A percentile compares a stretch with the other conserved stretches of the same genome.
phyloP scores from a whole-genome alignment of 2,329 filamentous ascomycete genomes.

The Claviceps purpurea region DNA sequence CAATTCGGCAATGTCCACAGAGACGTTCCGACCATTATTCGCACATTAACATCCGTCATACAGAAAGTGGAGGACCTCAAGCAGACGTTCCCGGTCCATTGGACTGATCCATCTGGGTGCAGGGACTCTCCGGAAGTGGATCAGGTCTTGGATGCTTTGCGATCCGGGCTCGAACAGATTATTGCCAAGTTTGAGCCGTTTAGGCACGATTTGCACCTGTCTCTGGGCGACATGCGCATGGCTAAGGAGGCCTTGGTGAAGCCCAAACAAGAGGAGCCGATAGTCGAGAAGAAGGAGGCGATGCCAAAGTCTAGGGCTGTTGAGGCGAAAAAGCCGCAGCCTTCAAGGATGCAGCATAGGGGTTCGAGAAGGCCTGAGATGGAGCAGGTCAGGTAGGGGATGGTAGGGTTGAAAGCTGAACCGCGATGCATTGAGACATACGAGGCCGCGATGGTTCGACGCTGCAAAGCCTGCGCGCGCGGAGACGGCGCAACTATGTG shows the following conservation, averaged over 20 bases:
- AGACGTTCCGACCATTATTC: slow-evolving; percentile 62
- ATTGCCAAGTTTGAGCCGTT: slow-evolving; percentile 64
- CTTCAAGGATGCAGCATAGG: slow-evolving; percentile 10
- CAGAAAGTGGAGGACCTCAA: slow-evolving; percentile 57
- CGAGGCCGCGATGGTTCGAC: neutral
- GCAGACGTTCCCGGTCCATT: slow-evolving; percentile 47
- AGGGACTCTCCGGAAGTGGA: slow-evolving; percentile 55
- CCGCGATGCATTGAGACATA: neutral
- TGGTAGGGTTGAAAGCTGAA: neutral
- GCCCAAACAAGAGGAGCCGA: slow-evolving; percentile 5
- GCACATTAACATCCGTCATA: slow-evolving; percentile 56
- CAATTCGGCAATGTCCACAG: slow-evolving; percentile 74
- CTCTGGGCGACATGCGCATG: slow-evolving; percentile 54
- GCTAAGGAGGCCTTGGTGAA: slow-evolving; percentile 51
- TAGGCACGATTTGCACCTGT: slow-evolving; percentile 55
- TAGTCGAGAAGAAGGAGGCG: slow-evolving; percentile 13
- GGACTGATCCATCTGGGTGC: slow-evolving; percentile 58
- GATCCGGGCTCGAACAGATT: slow-evolving; percentile 49
- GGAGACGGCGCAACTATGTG: neutral
- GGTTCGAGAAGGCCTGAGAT: slow-evolving; percentile 14
- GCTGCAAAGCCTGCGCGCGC: neutral
- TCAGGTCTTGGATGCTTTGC: slow-evolving; percentile 50
- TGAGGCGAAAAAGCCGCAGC: slow-evolving; percentile 12
- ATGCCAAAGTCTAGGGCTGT: slow-evolving; percentile 15
- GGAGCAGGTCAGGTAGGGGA: slow-evolving; percentile 14